These are phyloP conservation scores for Trichoderma sp. DNA, from an alignment of 2,329 filamentous ascomycete species.

Conservation along the genomic window DNA sequence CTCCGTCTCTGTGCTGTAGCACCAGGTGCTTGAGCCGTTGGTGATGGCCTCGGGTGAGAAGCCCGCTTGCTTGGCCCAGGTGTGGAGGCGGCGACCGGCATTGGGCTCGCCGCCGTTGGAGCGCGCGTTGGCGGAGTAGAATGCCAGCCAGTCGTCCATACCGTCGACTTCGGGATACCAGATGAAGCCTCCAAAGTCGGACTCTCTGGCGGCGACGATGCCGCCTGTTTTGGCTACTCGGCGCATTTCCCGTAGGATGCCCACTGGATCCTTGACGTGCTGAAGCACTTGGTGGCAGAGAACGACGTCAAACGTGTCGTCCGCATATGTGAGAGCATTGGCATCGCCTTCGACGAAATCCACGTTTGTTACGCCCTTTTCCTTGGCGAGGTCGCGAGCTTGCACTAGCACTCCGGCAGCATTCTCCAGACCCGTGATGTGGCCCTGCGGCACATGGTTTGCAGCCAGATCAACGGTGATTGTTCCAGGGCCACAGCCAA, in stretches of 20 bases:
- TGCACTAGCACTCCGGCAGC: slow-evolving; percentile 32
- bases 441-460: slow-evolving; percentile 35
- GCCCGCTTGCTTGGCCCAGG: slow-evolving; percentile 25
- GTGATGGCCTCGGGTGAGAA: slow-evolving; percentile 21
- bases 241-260: slow-evolving; percentile 38
- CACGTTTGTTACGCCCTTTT: slow-evolving; percentile 32
- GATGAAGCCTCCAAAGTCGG: slow-evolving; percentile 24
- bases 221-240: slow-evolving; percentile 42
- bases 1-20: slow-evolving; percentile 25
- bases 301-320: slow-evolving; percentile 41
- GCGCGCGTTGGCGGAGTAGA: slow-evolving; percentile 22
- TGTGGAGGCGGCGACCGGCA: slow-evolving; percentile 25
- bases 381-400: slow-evolving; percentile 30
- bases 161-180: slow-evolving; percentile 27
- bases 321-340: slow-evolving; percentile 34
- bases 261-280: slow-evolving; percentile 36
- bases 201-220: slow-evolving; percentile 35
- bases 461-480: slow-evolving; percentile 42
- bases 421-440: slow-evolving; percentile 39
- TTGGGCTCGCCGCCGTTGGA: slow-evolving; percentile 25
- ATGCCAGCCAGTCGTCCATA: slow-evolving; percentile 23
- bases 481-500: slow-evolving; percentile 48
- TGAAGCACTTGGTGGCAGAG: slow-evolving; percentile 39
- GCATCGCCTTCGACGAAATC: slow-evolving; percentile 34
- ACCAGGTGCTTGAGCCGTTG: slow-evolving; percentile 25